Evolutionary conservation across 1,139 yeast species (phyloP).

Genomic region (Lodderomyces margitis): DNA sequence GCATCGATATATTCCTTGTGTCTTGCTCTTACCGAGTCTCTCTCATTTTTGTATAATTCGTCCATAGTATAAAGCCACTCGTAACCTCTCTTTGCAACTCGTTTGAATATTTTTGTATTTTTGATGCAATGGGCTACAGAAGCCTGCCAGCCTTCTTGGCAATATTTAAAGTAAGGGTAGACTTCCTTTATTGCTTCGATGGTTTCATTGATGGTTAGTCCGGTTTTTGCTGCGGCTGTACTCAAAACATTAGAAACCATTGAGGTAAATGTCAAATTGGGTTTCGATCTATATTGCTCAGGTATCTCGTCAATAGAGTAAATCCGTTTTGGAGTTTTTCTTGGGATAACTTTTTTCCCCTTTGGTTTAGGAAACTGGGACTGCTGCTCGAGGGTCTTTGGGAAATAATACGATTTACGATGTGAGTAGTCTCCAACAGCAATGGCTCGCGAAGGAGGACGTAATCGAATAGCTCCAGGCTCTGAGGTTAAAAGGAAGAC

Average conservation of each 20-base stretch:
- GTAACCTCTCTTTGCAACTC: slow-evolving; percentile 56
- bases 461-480: slow-evolving; percentile 19
- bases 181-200: slow-evolving; percentile 82
- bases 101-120: slow-evolving; percentile 78
- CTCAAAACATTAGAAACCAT: slow-evolving; percentile 77
- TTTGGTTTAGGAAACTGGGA: slow-evolving; percentile 49
- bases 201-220: slow-evolving; percentile 79
- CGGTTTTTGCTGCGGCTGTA: slow-evolving; percentile 55
- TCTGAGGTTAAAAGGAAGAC: slow-evolving; percentile 26
- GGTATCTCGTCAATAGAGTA: slow-evolving; percentile 80
- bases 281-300: slow-evolving; percentile 78
- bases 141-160: slow-evolving; percentile 98
- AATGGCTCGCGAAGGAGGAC: slow-evolving; percentile 22
- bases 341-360: slow-evolving; percentile 24
- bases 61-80: slow-evolving; percentile 95
- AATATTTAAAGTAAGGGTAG: slow-evolving; percentile 88
- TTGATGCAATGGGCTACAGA: slow-evolving; percentile 87
- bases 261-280: slow-evolving; percentile 74
- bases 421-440: slow-evolving; percentile 25
- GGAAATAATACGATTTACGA: slow-evolving; percentile 31
- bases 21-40: slow-evolving; percentile 71
- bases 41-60: slow-evolving; percentile 75
- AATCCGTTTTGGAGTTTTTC: slow-evolving; percentile 54
- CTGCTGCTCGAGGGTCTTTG: slow-evolving; percentile 34
- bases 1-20: slow-evolving; percentile 63